A percentile compares a stretch with the other conserved stretches of the same genome.
These are phyloP conservation scores for Nicotiana rustica DNA, from an alignment of 305 asterid genomes.

Conservation along the genomic window DNA sequence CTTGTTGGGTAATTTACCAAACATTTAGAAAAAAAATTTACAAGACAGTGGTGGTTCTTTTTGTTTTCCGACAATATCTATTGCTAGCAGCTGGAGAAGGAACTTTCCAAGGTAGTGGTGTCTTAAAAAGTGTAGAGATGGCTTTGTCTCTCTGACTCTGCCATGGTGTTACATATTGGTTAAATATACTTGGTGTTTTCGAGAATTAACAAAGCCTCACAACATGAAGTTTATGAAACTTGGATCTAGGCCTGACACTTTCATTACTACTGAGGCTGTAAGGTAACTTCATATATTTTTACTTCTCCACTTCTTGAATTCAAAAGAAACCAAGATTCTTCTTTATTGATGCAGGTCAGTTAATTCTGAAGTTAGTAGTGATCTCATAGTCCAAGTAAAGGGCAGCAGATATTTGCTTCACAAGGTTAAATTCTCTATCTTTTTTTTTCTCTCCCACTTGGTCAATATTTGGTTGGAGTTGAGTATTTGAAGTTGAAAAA, in stretches of 20 bases:
- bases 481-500: not conserved
- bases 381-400: conserved; percentile 70
- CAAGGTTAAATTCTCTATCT: conserved; percentile 51
- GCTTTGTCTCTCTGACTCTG: conserved; percentile 42
- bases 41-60: conserved; percentile 21
- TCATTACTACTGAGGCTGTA: conserved; percentile 59
- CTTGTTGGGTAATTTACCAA: conserved; percentile 28
- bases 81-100: conserved; percentile 54
- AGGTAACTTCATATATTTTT: conserved; percentile 45
- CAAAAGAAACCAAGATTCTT: not conserved
- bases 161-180: conserved; percentile 38
- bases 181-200: not conserved
- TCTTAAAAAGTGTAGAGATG: conserved; percentile 37
- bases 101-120: conserved; percentile 50
- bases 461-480: not conserved
- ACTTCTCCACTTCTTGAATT: not conserved
- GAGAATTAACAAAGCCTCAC: conserved; percentile 3
- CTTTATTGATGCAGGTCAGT: conserved; percentile 58
- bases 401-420: conserved; percentile 73
- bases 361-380: conserved; percentile 74
- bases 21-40: not conserved
- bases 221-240: conserved; percentile 79
- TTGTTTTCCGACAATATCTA: conserved; percentile 49
- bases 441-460: not conserved
- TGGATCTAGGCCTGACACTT: conserved; percentile 70